Percentiles rank a stretch among this genome's conserved stretches.
Conservation (phyloP, 768 basidiomycete genomes). For the Cystofilobasidium macerans region DNA sequence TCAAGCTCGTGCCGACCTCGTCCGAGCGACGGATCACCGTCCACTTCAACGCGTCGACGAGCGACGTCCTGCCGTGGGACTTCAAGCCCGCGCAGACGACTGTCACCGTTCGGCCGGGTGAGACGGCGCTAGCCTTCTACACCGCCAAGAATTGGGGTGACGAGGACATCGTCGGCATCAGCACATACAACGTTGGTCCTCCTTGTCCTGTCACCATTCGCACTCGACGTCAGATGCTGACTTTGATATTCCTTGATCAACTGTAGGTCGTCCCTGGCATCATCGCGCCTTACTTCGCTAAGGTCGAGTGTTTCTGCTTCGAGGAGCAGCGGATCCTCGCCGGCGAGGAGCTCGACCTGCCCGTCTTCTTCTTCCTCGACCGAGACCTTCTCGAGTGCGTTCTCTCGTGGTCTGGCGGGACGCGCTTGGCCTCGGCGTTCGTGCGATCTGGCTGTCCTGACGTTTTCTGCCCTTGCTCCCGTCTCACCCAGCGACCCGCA, state of each 20-base stretch:
- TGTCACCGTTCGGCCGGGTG: constrained; percentile 84
- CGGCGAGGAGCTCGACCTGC: constrained; percentile 95
- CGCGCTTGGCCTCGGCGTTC: too few species aligned
- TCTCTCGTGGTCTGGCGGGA: not conserved
- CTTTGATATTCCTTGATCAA: not conserved
- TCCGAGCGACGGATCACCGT: constrained; percentile 62
- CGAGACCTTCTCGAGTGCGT: constrained; percentile 70
- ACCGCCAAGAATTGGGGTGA: constrained; percentile 74
- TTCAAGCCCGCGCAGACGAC: constrained; percentile 84
- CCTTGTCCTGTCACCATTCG: not conserved
- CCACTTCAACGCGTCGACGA: constrained; percentile 86
- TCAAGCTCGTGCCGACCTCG: constrained; percentile 19
- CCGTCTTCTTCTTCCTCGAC: constrained; percentile 96
- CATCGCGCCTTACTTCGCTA: constrained; percentile 97
- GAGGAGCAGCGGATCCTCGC: constrained; percentile 93
- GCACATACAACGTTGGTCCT: constrained; percentile 70
- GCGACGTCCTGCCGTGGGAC: constrained; percentile 81
- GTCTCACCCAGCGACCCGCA: constrained; percentile 51
- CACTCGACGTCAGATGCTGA: not conserved
- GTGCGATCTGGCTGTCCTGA: not conserved
- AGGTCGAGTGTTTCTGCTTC: constrained; percentile 99
- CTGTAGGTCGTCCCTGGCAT: constrained; percentile 34
- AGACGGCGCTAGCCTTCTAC: constrained; percentile 93
- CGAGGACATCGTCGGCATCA: constrained; percentile 90
- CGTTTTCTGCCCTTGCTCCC: not conserved